Conservation (phyloP, 768 basidiomycete genomes). For the Boletales sp. region DNA sequence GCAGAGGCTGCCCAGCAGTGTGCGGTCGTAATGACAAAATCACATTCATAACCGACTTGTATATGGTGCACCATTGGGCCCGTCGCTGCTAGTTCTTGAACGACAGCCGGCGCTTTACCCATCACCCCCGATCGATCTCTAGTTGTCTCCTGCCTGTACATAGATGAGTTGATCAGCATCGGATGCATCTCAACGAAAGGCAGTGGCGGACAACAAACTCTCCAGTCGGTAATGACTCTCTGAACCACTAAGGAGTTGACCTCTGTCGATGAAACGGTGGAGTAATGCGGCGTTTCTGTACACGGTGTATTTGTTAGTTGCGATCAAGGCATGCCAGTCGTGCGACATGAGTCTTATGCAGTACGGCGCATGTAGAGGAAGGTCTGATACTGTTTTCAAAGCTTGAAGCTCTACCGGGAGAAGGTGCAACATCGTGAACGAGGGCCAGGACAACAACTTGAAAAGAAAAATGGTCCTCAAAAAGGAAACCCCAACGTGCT, state of each 20-base stretch:
- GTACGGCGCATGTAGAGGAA: slow-evolving; percentile 45
- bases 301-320: slow-evolving; percentile 44
- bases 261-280: slow-evolving; percentile 44
- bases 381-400: slow-evolving; percentile 45
- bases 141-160: slow-evolving; percentile 43
- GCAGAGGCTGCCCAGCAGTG: slow-evolving; percentile 49
- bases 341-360: slow-evolving; percentile 36
- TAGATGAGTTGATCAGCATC: slow-evolving; percentile 4
- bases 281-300: slow-evolving; percentile 55
- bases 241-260: slow-evolving; percentile 24
- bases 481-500: no score
- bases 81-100: slow-evolving; percentile 31
- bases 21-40: slow-evolving; percentile 57
- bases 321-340: slow-evolving; percentile 47
- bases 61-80: slow-evolving; percentile 58
- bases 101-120: slow-evolving; percentile 44
- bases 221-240: slow-evolving; percentile 47
- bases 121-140: slow-evolving; percentile 51
- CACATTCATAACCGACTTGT: slow-evolving; percentile 66
- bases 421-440: slow-evolving; percentile 38
- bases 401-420: slow-evolving; percentile 59
- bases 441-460: background rate
- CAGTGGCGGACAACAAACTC: slow-evolving; percentile 47
- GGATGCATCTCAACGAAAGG: background rate
- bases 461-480: no score